phyloP scores from a whole-genome alignment of 371 early-diverging fungal species.

The Mortierella sp. region DNA sequence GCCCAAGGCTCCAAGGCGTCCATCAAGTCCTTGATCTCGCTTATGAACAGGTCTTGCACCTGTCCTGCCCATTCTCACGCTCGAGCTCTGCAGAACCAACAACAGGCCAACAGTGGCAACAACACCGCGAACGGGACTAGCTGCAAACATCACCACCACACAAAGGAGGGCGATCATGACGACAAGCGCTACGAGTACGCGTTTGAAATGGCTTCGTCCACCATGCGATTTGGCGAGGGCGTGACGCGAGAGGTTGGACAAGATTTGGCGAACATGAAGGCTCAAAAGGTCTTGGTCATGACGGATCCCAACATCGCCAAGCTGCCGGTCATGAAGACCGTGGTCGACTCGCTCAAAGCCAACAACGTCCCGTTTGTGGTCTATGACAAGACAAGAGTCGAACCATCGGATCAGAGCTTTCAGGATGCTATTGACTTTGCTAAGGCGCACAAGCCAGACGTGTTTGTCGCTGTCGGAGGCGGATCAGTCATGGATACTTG shows the following conservation, averaged over 20 bases:
- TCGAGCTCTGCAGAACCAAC: slow-evolving; percentile 24
- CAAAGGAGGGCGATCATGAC: slow-evolving; percentile 30
- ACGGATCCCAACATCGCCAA: slow-evolving; percentile 86
- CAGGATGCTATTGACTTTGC: slow-evolving; percentile 85
- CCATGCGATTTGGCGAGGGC: slow-evolving; percentile 88
- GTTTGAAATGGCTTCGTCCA: slow-evolving; percentile 91
- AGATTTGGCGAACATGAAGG: slow-evolving; percentile 83
- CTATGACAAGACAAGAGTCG: slow-evolving; percentile 83
- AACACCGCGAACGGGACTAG: not conserved
- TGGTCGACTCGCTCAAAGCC: slow-evolving; percentile 80
- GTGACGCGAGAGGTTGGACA: slow-evolving; percentile 90
- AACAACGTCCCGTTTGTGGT: slow-evolving; percentile 78
- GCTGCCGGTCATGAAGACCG: slow-evolving; percentile 80
- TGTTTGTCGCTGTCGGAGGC: slow-evolving; percentile 93
- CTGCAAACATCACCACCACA: slow-evolving; percentile 35
- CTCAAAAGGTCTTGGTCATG: slow-evolving; percentile 86
- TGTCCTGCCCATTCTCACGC: slow-evolving; percentile 47
- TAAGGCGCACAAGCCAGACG: slow-evolving; percentile 77
- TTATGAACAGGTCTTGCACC: slow-evolving; percentile 53
- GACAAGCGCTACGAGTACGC: slow-evolving; percentile 71
- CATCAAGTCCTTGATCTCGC: slow-evolving; percentile 49
- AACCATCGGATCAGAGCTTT: slow-evolving; percentile 87
- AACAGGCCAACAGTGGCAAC: too few relatives aligned
- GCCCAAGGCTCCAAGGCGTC: slow-evolving; percentile 40
- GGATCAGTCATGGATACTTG: slow-evolving; percentile 94